Evolutionary conservation across 225 moss, liverwort and hornwort species (phyloP).

Genomic region (Lunularia cruciata): DNA sequence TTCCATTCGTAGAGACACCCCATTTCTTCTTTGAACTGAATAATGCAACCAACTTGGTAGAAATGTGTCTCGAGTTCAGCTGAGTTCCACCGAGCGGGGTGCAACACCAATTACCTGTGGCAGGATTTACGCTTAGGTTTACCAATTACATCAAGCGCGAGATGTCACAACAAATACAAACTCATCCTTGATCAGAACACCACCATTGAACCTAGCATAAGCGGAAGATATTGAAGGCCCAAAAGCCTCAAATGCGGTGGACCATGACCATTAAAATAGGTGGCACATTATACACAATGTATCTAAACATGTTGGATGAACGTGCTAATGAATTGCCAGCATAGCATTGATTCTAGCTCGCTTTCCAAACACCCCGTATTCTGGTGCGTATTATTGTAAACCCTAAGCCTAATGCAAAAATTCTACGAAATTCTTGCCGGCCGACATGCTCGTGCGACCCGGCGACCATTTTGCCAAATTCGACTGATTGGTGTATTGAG

Average conservation of each 20-base stretch:
- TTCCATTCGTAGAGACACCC: slow-evolving; percentile 8
- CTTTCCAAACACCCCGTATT: too few relatives aligned
- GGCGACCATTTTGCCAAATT: background rate
- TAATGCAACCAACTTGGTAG: background rate
- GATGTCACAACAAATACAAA: background rate
- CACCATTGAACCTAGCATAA: background rate
- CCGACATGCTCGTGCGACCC: background rate
- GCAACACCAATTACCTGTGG: slow-evolving; percentile 1
- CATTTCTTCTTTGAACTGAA: slow-evolving; percentile 1
- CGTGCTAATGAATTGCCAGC: too few relatives aligned
- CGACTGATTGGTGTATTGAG: background rate
- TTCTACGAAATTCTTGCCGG: background rate
- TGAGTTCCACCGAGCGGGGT: too few relatives aligned
- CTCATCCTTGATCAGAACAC: background rate
- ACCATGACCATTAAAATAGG: too few relatives aligned
- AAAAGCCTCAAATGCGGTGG: background rate
- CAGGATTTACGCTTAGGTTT: background rate
- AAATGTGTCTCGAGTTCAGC: background rate
- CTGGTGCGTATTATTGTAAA: background rate
- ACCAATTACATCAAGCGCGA: background rate
- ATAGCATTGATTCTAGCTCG: too few relatives aligned
- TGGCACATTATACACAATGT: too few relatives aligned
- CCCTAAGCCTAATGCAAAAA: background rate
- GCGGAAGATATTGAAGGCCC: background rate
- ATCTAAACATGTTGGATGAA: too few relatives aligned